Percentiles rank a stretch among this genome's conserved stretches.
phyloP scores from a whole-genome alignment of 257 asterid species.

The Cinchona pubescens region DNA sequence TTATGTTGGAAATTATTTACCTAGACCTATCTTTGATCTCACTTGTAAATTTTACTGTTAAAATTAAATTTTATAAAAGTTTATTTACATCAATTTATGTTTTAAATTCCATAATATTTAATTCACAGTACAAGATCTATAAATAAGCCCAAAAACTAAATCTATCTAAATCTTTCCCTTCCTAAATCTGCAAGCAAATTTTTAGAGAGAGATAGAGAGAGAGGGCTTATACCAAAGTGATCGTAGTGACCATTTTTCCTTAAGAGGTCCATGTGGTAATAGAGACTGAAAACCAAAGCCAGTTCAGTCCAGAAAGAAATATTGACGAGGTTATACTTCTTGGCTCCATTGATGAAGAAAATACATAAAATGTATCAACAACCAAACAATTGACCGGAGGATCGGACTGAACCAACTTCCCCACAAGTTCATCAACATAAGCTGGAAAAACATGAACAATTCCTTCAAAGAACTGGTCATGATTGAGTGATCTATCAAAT shows the following conservation, averaged over 20 bases:
- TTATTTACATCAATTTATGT: too few species aligned
- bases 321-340: slow-evolving; percentile 46
- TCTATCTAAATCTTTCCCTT: too few species aligned
- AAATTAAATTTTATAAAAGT: too few species aligned
- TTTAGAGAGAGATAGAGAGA: too few species aligned
- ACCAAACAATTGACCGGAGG: slow-evolving; percentile 56
- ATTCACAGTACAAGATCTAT: too few species aligned
- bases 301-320: slow-evolving; percentile 81
- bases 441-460: slow-evolving; percentile 52
- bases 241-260: slow-evolving; percentile 48
- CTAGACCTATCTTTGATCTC: too few species aligned
- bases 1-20: too few species aligned
- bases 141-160: too few species aligned
- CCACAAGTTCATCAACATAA: slow-evolving; percentile 55
- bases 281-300: slow-evolving; percentile 54
- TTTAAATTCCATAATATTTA: too few species aligned
- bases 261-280: slow-evolving; percentile 70
- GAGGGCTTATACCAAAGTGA: background rate
- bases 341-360: slow-evolving; percentile 60
- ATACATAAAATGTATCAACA: slow-evolving; percentile 61
- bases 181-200: too few species aligned
- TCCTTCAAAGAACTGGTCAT: slow-evolving; percentile 64
- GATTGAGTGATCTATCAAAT: slow-evolving; percentile 56
- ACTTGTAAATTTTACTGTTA: too few species aligned
- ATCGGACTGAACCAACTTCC: slow-evolving; percentile 42